phyloP scores from a whole-genome alignment of 2,329 filamentous ascomycete genomes.

The Colletotrichum cereale region DNA sequence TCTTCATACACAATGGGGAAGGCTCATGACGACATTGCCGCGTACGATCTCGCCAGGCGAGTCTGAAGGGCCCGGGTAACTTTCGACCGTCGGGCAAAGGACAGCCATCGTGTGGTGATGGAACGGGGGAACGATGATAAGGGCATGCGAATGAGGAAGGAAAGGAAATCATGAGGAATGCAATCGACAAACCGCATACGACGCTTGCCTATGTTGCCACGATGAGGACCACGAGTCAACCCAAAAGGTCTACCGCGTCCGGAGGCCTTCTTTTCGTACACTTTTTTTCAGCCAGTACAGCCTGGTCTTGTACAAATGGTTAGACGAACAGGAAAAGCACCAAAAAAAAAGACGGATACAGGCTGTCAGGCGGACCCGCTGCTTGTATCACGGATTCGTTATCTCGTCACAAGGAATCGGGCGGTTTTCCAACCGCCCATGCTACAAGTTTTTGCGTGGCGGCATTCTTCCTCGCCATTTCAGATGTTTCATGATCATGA shows the following conservation, averaged over 20 bases:
- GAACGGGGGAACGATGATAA: conserved; percentile 25
- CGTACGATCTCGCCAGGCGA: conserved; percentile 11
- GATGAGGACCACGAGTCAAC: not conserved
- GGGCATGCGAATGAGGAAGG: conserved; percentile 20
- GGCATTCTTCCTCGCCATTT: not conserved
- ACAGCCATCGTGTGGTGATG: conserved; percentile 3
- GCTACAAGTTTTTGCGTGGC: not conserved
- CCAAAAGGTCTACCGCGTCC: not conserved
- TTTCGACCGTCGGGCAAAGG: conserved; percentile 11
- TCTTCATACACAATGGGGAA: conserved; percentile 14
- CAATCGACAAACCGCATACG: not conserved
- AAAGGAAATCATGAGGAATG: conserved; percentile 11
- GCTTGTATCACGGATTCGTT: not conserved
- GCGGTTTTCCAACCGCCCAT: not conserved
- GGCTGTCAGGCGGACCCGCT: conserved; percentile 25
- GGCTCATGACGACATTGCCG: conserved; percentile 26
- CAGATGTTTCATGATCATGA: not conserved
- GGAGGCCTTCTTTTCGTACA: not conserved
- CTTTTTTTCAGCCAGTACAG: conserved; percentile 4
- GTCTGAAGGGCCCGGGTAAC: not conserved
- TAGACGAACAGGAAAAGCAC: conserved; percentile 37
- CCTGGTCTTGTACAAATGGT: conserved; percentile 31
- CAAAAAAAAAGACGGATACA: conserved; percentile 15
- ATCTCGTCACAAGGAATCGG: not conserved
- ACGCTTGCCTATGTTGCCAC: not conserved